These are phyloP conservation scores for Aspergillus conjunctus DNA, from an alignment of 495 filamentous ascomycete genomes.

Conservation along the genomic window DNA sequence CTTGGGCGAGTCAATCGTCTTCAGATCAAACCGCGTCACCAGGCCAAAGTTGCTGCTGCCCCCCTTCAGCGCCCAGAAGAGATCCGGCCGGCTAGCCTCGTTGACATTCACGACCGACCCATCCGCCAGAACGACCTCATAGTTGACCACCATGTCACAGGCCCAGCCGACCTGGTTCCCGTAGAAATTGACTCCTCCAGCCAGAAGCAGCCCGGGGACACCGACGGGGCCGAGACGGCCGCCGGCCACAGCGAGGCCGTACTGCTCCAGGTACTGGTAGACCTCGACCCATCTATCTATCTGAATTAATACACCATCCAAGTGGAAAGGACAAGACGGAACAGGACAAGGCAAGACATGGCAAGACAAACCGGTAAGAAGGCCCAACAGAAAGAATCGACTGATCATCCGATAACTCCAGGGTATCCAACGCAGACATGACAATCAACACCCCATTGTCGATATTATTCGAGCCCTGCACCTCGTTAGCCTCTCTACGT, in stretches of 20 bases:
- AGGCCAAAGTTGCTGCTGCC: constrained; percentile 59
- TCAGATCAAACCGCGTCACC: constrained; percentile 51
- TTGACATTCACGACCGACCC: constrained; percentile 57
- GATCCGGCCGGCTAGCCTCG: constrained; percentile 52
- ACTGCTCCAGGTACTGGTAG: constrained; percentile 48
- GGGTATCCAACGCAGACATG: constrained; percentile 48
- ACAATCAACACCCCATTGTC: constrained; percentile 60
- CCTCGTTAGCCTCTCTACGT: neutral
- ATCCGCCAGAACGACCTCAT: constrained; percentile 63
- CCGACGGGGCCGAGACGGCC: constrained; percentile 58
- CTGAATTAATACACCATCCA: too few relatives aligned
- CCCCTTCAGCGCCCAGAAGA: constrained; percentile 62
- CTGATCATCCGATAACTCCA: constrained; percentile 31
- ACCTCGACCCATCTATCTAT: constrained; percentile 60
- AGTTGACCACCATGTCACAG: constrained; percentile 54
- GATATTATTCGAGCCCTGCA: constrained; percentile 42
- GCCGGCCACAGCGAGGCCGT: constrained; percentile 53
- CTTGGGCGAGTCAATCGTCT: constrained; percentile 51
- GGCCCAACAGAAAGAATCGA: constrained; percentile 36
- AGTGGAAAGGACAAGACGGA: too few relatives aligned
- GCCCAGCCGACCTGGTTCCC: constrained; percentile 49
- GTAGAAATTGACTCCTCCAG: constrained; percentile 56
- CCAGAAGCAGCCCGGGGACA: constrained; percentile 49
- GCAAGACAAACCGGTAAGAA: constrained; percentile 27
- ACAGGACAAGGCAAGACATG: constrained; percentile 26